Base-by-base conservation (phyloP, 306 rosid species). In the Dryas octopetala region DNA sequence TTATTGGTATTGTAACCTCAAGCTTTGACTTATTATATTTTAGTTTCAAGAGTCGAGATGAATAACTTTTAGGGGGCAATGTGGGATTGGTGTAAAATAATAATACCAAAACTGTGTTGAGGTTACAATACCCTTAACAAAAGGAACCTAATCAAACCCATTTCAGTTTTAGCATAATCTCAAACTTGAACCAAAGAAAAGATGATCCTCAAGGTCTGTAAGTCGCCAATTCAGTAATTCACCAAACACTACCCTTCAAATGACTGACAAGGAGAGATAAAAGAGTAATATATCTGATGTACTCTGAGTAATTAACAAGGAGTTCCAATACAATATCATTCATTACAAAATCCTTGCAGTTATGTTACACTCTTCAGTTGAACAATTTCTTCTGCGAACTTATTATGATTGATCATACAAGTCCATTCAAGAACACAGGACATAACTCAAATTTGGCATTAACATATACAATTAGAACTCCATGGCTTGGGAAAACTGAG, bases 331-430 rank as follows among this genome's bases (percentile, higher is more conserved):
- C 2, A 32, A 32, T 32, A 32, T 32, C 38, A 32, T 32, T 32
- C 38, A 1, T 32, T 32, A 32, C 38, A 32, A 32, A 32, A 32
- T 32, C 38, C 38, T 32, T 28, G 44, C 46, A 49, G 59, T 26
- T 14, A 26, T 14, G 58, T 26, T 49, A 26, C 73, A 49, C 23
- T 23, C 6, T n/a, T 17, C 23, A 71, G 64, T 55, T 55, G 19
- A 23, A 26, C 43, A 57, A 7, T 19, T 49, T 71, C 23, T 57
- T 23, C 45, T 45, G 49, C 19, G 14, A 78, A 68, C 76, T 77
- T 82, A 74, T 78, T 74, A 70, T 45, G 55, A 77, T 47, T 50
- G 52, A 61, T 59, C 26, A 46, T 71, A 13, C 70, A 57, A 72
- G 52, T 81, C 47, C 79, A 44, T 75, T 66, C 16, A 52, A n/a